Evolutionary conservation across 208 protist species (phyloP), one percentile per base, ranked within the genome.

Genomic region (Phytomonas francai): DNA sequence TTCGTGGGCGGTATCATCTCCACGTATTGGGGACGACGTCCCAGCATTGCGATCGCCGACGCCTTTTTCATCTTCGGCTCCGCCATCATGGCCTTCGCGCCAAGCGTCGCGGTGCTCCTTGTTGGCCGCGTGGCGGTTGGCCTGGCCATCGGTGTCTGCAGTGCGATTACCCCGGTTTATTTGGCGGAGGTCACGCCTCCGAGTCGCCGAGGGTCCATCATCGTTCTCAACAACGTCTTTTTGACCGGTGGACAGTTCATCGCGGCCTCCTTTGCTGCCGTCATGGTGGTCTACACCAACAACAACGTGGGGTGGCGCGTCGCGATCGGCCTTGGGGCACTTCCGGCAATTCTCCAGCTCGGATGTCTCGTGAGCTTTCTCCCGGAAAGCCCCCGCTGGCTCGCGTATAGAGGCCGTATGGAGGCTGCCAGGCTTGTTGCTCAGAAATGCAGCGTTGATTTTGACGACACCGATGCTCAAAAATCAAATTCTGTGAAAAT

Each of bases 91-190:
- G 79, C 89, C 3, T 63, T 72, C 6, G 87, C 93, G 16, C 76
- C 80, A 32, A 85, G 80, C 60, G 80, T 91, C 56, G 70, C 73
- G 29, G 65, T 88, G 54, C 69, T 97, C 22, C 70, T 96, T 22
- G 75, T 88, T n/a, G 78, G 87, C 6, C 90, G 93, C 54, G 76
- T 85, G 19, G 78, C 96, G 70, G 87, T 97, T 0, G 93, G 93
- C 58, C 63, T 97, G 12, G 89, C 79, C 11, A 87, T 97, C 54
- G 93, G 93, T 51, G 80, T 95, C 34, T 84, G 87, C 68, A 92
- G 88, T 49, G 89, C 85, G n/a, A 93, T 87, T 12, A 91, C 96
- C 68, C 93, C 93, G 16, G 85, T 97, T 45, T 97, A 97, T 76
- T 74, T 97, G 16, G 87, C 89, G 1, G 93, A 97, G 73, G 85